Evolutionary conservation across 129 eudicot genomes (phyloP).

Genomic region (Daucus carota): DNA sequence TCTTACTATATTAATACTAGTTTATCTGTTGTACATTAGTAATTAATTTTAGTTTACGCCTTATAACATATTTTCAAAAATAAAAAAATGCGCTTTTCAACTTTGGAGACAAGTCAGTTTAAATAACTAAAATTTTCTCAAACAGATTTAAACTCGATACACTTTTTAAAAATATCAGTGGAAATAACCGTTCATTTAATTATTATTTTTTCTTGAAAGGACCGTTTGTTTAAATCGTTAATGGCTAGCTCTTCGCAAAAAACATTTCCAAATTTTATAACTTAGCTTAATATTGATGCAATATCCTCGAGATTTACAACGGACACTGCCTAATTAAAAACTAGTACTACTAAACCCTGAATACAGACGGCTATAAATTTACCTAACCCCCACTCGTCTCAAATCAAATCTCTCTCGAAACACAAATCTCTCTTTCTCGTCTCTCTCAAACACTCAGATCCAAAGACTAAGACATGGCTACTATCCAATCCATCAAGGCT

Average conservation of each 20-base stretch:
- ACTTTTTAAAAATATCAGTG: too few relatives aligned
- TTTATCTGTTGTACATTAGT: too few relatives aligned
- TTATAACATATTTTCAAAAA: too few relatives aligned
- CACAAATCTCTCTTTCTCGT: slow-evolving; percentile 1
- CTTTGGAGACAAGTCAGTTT: not conserved
- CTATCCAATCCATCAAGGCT: slow-evolving; percentile 62
- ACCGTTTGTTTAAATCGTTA: too few relatives aligned
- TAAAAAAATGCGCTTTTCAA: too few relatives aligned
- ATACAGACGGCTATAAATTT: slow-evolving; percentile 5
- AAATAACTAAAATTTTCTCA: too few relatives aligned
- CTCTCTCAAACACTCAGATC: slow-evolving; percentile 6
- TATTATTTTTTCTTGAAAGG: too few relatives aligned
- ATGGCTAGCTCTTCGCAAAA: not conserved
- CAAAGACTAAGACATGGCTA: slow-evolving; percentile 37
- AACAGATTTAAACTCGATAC: too few relatives aligned
- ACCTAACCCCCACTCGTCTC: slow-evolving; percentile 14
- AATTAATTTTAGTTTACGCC: too few relatives aligned
- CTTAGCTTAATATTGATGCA: not conserved
- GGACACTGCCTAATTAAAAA: not conserved
- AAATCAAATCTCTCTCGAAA: not conserved
- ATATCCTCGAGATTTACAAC: not conserved
- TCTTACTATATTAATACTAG: too few relatives aligned
- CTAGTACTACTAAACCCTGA: too few relatives aligned
- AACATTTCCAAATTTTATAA: not conserved
- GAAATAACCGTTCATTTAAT: too few relatives aligned